Evolutionary conservation across 2,329 filamentous ascomycete genomes (phyloP).

Genomic region (Fusarium annulatum): DNA sequence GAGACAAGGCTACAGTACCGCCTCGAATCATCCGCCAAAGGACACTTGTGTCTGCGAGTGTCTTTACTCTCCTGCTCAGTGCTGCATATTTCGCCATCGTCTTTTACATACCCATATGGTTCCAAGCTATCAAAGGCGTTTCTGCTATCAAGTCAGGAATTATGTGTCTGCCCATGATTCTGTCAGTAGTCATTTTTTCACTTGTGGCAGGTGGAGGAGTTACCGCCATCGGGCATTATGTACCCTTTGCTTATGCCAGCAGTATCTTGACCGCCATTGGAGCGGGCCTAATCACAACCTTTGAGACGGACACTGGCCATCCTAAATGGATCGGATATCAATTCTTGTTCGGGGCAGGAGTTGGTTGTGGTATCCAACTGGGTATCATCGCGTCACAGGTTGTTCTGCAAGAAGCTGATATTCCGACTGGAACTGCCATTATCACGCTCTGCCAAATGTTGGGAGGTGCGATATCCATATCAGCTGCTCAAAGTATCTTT

Average conservation of each 20-base stretch:
- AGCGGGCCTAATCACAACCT: slow-evolving; percentile 53
- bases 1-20: not conserved
- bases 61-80: not conserved
- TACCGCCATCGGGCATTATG: not conserved
- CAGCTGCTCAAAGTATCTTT: not conserved
- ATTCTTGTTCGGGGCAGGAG: slow-evolving; percentile 58
- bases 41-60: not conserved
- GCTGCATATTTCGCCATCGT: not conserved
- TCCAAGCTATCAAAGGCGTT: slow-evolving; percentile 52
- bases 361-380: slow-evolving; percentile 56
- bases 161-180: slow-evolving; percentile 55
- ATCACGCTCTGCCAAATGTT: not conserved
- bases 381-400: slow-evolving; percentile 59
- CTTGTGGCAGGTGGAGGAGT: slow-evolving; percentile 32
- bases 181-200: slow-evolving; percentile 53
- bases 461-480: not conserved
- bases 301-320: slow-evolving; percentile 50
- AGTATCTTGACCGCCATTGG: slow-evolving; percentile 46
- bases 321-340: slow-evolving; percentile 63
- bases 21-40: not conserved
- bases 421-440: not conserved
- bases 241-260: not conserved
- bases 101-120: slow-evolving; percentile 59
- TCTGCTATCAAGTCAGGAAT: slow-evolving; percentile 53
- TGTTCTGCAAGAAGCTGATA: not conserved